A percentile compares a stretch with the other conserved stretches of the same genome.
These are phyloP conservation scores for Byssoonygena ceratinophila DNA, from an alignment of 2,329 filamentous ascomycete genomes.

Conservation along the genomic window DNA sequence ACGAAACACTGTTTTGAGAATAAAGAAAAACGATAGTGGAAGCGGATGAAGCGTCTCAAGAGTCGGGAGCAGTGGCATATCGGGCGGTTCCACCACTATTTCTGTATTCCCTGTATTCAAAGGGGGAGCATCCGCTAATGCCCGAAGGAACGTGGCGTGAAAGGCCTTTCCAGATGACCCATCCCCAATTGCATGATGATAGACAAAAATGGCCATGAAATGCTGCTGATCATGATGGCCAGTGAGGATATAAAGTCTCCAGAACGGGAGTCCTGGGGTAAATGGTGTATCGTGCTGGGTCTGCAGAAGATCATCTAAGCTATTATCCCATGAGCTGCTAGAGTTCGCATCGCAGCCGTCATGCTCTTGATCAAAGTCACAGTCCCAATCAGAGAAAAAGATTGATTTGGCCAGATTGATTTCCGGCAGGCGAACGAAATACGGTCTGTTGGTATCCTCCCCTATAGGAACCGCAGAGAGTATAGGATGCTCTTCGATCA, in stretches of 20 bases:
- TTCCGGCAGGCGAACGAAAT: slow-evolving; percentile 37
- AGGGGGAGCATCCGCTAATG: slow-evolving; percentile 19
- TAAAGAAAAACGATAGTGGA: slow-evolving; percentile 28
- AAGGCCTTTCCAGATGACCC: slow-evolving; percentile 39
- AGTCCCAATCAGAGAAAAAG: slow-evolving; percentile 25
- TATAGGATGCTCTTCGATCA: slow-evolving; percentile 34
- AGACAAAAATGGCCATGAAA: slow-evolving; percentile 40
- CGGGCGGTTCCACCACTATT: slow-evolving; percentile 18
- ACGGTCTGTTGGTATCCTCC: slow-evolving; percentile 33
- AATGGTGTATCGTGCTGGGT: slow-evolving; percentile 35
- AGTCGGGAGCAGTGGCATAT: slow-evolving; percentile 30
- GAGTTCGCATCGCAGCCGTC: background rate
- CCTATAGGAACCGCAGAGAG: slow-evolving; percentile 36
- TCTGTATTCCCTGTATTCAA: background rate
- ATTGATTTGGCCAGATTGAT: slow-evolving; percentile 35
- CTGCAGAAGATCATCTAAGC: slow-evolving; percentile 35
- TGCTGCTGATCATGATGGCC: slow-evolving; percentile 12
- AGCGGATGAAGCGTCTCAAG: slow-evolving; percentile 36
- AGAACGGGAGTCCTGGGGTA: slow-evolving; percentile 32
- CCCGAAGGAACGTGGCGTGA: slow-evolving; percentile 34
- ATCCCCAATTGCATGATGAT: slow-evolving; percentile 42
- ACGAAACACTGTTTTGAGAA: slow-evolving; percentile 27
- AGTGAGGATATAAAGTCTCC: slow-evolving; percentile 37
- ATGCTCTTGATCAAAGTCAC: slow-evolving; percentile 4
- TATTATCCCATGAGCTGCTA: slow-evolving; percentile 24